These are phyloP conservation scores for Fusarium bactridioides DNA, from an alignment of 2,329 filamentous ascomycete species.

Conservation along the genomic window DNA sequence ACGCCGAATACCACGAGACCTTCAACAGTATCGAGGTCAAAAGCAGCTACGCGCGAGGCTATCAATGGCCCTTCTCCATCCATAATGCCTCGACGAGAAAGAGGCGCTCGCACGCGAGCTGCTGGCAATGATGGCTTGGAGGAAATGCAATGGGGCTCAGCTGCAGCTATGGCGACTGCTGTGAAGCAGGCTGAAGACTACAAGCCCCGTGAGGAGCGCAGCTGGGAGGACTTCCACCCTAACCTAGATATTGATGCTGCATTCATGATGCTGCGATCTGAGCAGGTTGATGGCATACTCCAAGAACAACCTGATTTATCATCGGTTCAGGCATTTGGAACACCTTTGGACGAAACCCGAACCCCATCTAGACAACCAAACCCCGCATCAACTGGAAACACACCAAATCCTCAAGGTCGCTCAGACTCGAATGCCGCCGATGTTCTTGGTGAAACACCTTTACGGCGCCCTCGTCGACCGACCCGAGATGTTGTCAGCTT, in stretches of 20 bases:
- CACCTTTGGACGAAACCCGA: conserved; percentile 50
- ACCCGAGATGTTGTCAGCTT: conserved; percentile 61
- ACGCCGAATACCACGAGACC: conserved; percentile 53
- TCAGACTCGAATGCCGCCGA: conserved; percentile 46
- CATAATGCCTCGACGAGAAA: conserved; percentile 63
- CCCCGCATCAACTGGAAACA: conserved; percentile 52
- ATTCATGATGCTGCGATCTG: conserved; percentile 80
- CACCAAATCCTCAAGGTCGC: conserved; percentile 50
- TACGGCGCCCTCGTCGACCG: conserved; percentile 53
- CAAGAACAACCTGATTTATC: conserved; percentile 51
- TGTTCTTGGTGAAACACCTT: conserved; percentile 45
- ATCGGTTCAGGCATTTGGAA: conserved; percentile 39
- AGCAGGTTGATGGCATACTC: conserved; percentile 82
- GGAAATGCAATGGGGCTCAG: conserved; percentile 80
- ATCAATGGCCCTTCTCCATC: conserved; percentile 48
- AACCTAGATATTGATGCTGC: conserved; percentile 88
- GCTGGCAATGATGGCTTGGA: conserved; percentile 63
- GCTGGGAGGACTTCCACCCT: conserved; percentile 97
- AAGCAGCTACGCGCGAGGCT: conserved; percentile 57
- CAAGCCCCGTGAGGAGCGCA: conserved; percentile 94
- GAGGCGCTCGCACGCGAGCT: conserved; percentile 62
- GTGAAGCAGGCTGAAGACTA: conserved; percentile 94
- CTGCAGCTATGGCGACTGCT: conserved; percentile 86
- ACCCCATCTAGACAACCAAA: conserved; percentile 59
- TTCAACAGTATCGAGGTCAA: conserved; percentile 61